Evolutionary conservation across 2,329 filamentous ascomycete species (phyloP), one percentile per base, ranked within the genome.

Genomic region (Fusarium chuoi): DNA sequence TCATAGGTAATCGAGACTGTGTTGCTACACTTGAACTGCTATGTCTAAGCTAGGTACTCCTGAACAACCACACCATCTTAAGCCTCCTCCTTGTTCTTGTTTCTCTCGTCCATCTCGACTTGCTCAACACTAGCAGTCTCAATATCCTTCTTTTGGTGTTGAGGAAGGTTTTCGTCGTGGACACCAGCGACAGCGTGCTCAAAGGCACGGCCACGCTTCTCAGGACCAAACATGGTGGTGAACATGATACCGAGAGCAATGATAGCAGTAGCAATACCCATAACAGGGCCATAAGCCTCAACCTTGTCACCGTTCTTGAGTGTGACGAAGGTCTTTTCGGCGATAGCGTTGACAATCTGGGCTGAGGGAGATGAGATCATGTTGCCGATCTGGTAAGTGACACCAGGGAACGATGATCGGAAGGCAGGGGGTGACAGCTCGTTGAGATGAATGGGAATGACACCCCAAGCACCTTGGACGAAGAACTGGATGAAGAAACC

Each of bases 241-340:
- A 91, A 78, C 17, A 87, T 85, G 69, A 95, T 94, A 4, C 92
- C 93, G 0, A 89, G 51, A 2, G 90, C 91, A 72, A 95, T 94
- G 75, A 95, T 95, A 4, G 91, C 93, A 6, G 93, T 95, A 7
- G 91, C 92, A 62, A 94, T 85, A 18, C 88, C 93, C 93, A 94
- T 95, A 22, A 89, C 89, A 1, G 91, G 92, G 0, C 92, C 93
- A 75, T 95, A 95, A 0, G 91, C 92, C 57, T 93, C 89, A 3
- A 90, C 92, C 7, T 79, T 80, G 63, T 89, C 80, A 7, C 92
- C 92, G 15, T 85, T 83, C 11, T 79, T 78, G 45, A 87, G 85
- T 0, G 81, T 89, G 51, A 94, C 84, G 44, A 87, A 87, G 39
- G 86, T 86, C 49, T 84, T 87, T 78, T 95, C 92, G 3, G 93